Base-by-base conservation (phyloP, 768 basidiomycete genomes). In the Leccinum variicolor region DNA sequence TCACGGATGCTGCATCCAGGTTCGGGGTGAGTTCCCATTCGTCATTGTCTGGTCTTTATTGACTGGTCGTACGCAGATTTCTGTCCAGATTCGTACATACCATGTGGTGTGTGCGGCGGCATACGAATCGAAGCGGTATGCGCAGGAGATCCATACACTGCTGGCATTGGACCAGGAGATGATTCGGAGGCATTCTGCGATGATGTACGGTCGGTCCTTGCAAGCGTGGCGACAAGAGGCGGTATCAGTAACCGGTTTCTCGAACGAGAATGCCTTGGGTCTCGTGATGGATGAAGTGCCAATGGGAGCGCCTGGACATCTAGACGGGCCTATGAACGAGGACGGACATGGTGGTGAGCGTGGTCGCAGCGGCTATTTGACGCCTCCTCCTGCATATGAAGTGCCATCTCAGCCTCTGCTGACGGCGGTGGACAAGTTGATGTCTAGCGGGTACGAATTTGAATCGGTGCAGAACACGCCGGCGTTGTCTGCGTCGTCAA, bases 11-110 rank as follows among this genome's bases (percentile, higher is more conserved):
- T 21, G 58, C 55, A 23, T 57, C 63, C 23, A 65, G 59, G 48
- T 69, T 69, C 43, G 68, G 68, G 43, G 68, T 68, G 29, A 34
- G 65, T 55, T 47, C 23, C 2, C 15, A 23, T 47, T 26, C 14
- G 23, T 47, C 6, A 13, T 43, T 19, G 19, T 43, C 41, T 43
- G 1, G 4, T 19, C 19, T 11, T 1, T 41, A 41, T 43, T 34
- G 33, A 45, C 19, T 14, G 15, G 14, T 28, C 33, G 1, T 31
- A 3, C 8, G 15, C 56, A 81, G 79, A 60, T 81, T 6, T 76
- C 76, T 9, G 74, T 82, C 41, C 81, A 84, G 55, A 75, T 84
- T 47, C 77, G 83, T n/a, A 82, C 80, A 15, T 74, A 84, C 52
- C 79, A 79, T 57, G 75, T 80, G 54, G 75, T 85, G 6, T 74